Conservation (phyloP, 2,329 filamentous ascomycete genomes). For the Arthrobotrys conoides region DNA sequence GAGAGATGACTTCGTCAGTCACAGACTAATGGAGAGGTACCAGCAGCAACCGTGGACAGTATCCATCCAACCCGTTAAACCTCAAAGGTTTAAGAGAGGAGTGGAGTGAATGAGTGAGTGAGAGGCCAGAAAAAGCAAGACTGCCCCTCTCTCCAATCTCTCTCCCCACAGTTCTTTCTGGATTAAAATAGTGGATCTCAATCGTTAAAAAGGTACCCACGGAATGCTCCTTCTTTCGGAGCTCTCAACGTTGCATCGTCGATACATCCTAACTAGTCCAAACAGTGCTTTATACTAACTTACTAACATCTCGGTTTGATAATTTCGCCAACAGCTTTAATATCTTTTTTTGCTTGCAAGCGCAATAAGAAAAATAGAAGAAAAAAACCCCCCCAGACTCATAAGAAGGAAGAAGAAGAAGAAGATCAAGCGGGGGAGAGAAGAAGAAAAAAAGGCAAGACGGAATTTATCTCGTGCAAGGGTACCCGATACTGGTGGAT, state of each 20-base stretch:
- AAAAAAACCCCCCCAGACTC: too few relatives aligned
- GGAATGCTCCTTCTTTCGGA: conserved; percentile 19
- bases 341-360: not conserved
- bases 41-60: not conserved
- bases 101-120: not conserved
- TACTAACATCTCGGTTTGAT: not conserved
- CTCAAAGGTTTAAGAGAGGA: not conserved
- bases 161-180: not conserved
- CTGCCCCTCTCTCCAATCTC: conserved; percentile 11
- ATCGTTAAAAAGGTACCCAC: not conserved
- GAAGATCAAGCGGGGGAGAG: not conserved
- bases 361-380: not conserved
- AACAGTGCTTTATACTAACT: too few relatives aligned
- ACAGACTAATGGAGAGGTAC: not conserved
- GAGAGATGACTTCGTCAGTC: conserved; percentile 47
- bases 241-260: conserved; percentile 19
- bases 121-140: conserved; percentile 34
- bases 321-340: not conserved
- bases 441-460: not conserved
- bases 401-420: not conserved
- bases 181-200: conserved; percentile 10
- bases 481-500: not conserved
- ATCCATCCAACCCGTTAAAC: not conserved
- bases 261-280: not conserved
- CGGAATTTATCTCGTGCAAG: conserved; percentile 7